Conservation (phyloP, 129 eudicot genomes). For the Pittosporum tobira region DNA sequence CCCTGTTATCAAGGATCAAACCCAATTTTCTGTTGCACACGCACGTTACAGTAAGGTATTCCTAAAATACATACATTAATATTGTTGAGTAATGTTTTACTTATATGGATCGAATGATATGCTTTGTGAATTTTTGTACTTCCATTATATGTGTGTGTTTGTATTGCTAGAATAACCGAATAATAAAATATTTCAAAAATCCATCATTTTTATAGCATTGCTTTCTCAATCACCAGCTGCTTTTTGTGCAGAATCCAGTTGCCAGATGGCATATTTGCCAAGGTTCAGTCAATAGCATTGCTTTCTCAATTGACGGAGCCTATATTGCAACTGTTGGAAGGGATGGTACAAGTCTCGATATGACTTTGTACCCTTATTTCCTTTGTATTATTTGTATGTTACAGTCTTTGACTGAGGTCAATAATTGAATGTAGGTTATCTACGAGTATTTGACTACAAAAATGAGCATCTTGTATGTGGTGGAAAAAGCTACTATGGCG, state of each 20-base stretch:
- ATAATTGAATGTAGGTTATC: conserved; percentile 46
- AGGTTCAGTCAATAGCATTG: conserved; percentile 70
- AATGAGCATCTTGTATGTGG: conserved; percentile 82
- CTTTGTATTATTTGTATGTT: neutral
- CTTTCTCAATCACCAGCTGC: no score
- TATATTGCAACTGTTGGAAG: conserved; percentile 91
- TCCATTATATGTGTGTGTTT: no score
- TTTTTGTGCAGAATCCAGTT: conserved; percentile 87
- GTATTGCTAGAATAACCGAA: neutral
- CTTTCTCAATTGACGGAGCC: conserved; percentile 70
- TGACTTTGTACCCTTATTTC: conserved; percentile 1
- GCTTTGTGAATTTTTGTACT: neutral
- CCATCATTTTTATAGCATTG: no score
- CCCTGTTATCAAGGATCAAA: conserved; percentile 67
- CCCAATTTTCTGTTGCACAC: conserved; percentile 78
- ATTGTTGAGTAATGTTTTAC: neutral
- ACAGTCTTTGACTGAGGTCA: neutral
- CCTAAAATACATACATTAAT: neutral
- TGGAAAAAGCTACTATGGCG: conserved; percentile 97
- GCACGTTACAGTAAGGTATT: conserved; percentile 91
- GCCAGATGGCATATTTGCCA: conserved; percentile 96
- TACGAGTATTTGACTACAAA: conserved; percentile 83
- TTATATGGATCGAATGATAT: neutral
- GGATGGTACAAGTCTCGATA: conserved; percentile 55
- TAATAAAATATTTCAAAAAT: no score